Base-by-base conservation (phyloP, 495 filamentous ascomycete genomes). In the Hypoxylon cercidicola region DNA sequence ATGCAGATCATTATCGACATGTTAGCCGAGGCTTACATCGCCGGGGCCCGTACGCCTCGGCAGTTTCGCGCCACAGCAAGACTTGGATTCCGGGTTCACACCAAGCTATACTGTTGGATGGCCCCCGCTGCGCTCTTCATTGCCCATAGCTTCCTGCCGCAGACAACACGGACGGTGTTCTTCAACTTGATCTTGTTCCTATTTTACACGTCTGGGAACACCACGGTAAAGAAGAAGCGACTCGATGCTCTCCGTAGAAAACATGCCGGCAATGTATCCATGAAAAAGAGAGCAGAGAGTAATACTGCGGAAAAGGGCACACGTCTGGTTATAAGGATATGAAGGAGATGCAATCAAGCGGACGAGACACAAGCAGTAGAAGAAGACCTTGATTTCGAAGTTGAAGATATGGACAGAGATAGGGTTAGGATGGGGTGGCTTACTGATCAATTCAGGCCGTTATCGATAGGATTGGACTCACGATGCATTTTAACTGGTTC, bases 181-280 rank as follows among this genome's bases (percentile, higher is more conserved):
- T 98, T 97, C 85, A 97, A 97, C 84, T 82, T 96, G 54, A 77
- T 97, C 41, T 90, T 87, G 49, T 98, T 98, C 82, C 81, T 96
- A 70, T 96, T 97, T 74, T 94, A 94, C 67, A 97, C 92, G 62
- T 98, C 97, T 74, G 92, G 97, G 84, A 98, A 98, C 80, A 88
- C 93, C 49, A 81, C 91, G 76, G 96, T 93, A 72, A 98, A 98
- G 90, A 97, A 95, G 91, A 97, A 96, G 93, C 89, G 94, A 69
- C 85, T 98, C 51, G 88, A 92, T 48, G 93, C 93, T 53, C 80
- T 98, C 72, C 85, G 89, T 77, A 88, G 82, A 81, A 96, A 92
- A 88, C 78, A 83, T 70, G 81, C 81, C 41, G 81, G 81, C 55
- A 77, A 78, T 44, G 66, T n/a, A 70, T 48, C 62, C 1, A 32